Evolutionary conservation across 768 basidiomycete species (phyloP).

Genomic region (Boletus coccyginus): DNA sequence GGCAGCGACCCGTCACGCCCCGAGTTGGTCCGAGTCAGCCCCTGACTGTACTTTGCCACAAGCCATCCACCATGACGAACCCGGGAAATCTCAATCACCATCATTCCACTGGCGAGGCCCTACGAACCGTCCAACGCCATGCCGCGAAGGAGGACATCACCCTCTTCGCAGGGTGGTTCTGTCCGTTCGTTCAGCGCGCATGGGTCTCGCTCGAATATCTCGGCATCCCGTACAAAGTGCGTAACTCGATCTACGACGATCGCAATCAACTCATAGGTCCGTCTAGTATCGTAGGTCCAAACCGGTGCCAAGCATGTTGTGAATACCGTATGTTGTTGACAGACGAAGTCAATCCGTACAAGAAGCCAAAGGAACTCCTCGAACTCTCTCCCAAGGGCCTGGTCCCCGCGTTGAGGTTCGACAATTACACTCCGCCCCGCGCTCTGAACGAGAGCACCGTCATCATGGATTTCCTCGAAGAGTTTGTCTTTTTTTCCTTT

Average conservation of each 20-base stretch:
- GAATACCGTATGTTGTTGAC: background rate
- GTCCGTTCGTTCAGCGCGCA: conserved; percentile 79
- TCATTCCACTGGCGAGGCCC: conserved; percentile 47
- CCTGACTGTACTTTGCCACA: background rate
- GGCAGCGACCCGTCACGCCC: background rate
- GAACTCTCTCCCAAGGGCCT: conserved; percentile 80
- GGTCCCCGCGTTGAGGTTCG: conserved; percentile 65
- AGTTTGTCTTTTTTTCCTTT: conserved; percentile 41
- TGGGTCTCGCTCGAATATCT: conserved; percentile 76
- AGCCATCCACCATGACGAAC: conserved; percentile 29
- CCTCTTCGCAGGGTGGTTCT: conserved; percentile 72
- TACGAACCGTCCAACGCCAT: conserved; percentile 55
- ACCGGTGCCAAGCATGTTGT: background rate
- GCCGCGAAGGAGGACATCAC: conserved; percentile 49
- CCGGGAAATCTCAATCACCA: conserved; percentile 40
- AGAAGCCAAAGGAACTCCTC: conserved; percentile 77
- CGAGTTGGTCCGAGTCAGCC: background rate
- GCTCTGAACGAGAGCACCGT: conserved; percentile 78
- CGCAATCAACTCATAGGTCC: background rate
- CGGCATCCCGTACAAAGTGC: conserved; percentile 67
- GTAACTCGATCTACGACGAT: background rate
- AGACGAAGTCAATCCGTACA: conserved; percentile 85
- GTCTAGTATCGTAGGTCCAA: conserved; percentile 39
- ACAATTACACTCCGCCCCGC: conserved; percentile 51
- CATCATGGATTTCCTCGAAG: conserved; percentile 76